These are phyloP conservation scores for Rhizoclosmatium hyalinum DNA, from an alignment of 371 early-diverging fungal species.

Conservation along the genomic window DNA sequence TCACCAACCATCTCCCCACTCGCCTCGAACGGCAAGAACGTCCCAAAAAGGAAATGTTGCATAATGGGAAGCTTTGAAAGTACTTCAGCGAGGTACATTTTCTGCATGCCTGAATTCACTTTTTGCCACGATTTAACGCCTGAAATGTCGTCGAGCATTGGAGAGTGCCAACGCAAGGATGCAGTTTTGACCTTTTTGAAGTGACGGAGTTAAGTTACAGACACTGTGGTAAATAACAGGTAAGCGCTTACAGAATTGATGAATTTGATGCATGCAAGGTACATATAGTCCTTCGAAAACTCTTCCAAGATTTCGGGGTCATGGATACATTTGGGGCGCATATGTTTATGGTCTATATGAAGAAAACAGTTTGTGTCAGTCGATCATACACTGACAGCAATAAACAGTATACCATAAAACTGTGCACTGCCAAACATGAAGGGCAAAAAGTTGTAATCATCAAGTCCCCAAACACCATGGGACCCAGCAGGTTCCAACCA, in stretches of 20 bases:
- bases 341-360: conserved; percentile 48
- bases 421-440: conserved; percentile 96
- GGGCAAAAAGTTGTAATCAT: conserved; percentile 98
- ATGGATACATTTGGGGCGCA: conserved; percentile 87
- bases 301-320: conserved; percentile 82
- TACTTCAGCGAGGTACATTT: conserved; percentile 98
- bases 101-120: conserved; percentile 92
- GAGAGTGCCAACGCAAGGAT: conserved; percentile 81
- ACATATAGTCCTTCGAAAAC: conserved; percentile 91
- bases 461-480: conserved; percentile 99
- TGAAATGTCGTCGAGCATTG: conserved; percentile 97
- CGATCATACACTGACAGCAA: not conserved
- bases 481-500: conserved; percentile 99
- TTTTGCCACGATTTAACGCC: conserved; percentile 93
- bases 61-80: conserved; percentile 96
- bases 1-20: conserved; percentile 42
- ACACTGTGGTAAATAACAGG: too few species aligned
- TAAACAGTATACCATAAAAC: conserved; percentile 68
- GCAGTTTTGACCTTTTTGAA: conserved; percentile 50
- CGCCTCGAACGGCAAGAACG: conserved; percentile 45
- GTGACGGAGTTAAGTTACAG: not conserved
- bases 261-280: conserved; percentile 90
- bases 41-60: conserved; percentile 98
- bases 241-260: conserved; percentile 61
- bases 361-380: conserved; percentile 1